Percentiles rank a stretch among this genome's conserved stretches.
Evolutionary conservation across 1,284 basidiomycete species (phyloP).

Genomic region (Xerocomus amazonicus): DNA sequence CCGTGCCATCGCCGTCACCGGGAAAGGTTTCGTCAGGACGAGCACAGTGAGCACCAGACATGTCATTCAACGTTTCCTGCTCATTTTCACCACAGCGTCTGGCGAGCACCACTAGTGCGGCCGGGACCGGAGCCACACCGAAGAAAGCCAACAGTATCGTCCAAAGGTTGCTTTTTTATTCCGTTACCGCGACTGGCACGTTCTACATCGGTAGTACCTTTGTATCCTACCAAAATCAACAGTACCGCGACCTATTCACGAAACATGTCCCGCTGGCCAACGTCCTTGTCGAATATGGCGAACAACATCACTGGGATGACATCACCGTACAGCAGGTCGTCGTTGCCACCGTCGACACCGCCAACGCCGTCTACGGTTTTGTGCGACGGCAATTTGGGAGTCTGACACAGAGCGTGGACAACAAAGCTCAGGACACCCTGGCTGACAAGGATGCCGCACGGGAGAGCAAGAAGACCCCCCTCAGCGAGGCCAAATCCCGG

Average conservation of each 20-base stretch:
- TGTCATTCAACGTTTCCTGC: not conserved
- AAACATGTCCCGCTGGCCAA: constrained; percentile 77
- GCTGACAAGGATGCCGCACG: constrained; percentile 33
- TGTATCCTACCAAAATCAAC: constrained; percentile 66
- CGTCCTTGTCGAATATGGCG: constrained; percentile 75
- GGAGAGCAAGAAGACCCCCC: constrained; percentile 29
- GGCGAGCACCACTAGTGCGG: constrained; percentile 35
- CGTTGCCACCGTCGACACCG: constrained; percentile 51
- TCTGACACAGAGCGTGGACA: constrained; percentile 34
- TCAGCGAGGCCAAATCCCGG: constrained; percentile 44
- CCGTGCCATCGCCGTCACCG: constrained; percentile 52
- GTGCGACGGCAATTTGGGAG: constrained; percentile 42
- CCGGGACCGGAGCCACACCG: constrained; percentile 22
- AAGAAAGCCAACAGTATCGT: constrained; percentile 55
- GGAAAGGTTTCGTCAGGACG: constrained; percentile 43
- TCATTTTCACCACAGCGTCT: constrained; percentile 41
- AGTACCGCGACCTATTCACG: constrained; percentile 79
- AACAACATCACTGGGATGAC: constrained; percentile 74
- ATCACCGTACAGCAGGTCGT: constrained; percentile 59
- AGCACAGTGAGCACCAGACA: constrained; percentile 41
- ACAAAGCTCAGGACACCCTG: constrained; percentile 37
- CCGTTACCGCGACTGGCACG: constrained; percentile 61
- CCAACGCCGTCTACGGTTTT: constrained; percentile 50
- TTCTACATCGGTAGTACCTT: constrained; percentile 81
- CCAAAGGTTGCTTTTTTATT: constrained; percentile 53